These are phyloP conservation scores for Schizonepeta tenuifolia DNA, from an alignment of 257 asterid genomes.

Conservation along the genomic window DNA sequence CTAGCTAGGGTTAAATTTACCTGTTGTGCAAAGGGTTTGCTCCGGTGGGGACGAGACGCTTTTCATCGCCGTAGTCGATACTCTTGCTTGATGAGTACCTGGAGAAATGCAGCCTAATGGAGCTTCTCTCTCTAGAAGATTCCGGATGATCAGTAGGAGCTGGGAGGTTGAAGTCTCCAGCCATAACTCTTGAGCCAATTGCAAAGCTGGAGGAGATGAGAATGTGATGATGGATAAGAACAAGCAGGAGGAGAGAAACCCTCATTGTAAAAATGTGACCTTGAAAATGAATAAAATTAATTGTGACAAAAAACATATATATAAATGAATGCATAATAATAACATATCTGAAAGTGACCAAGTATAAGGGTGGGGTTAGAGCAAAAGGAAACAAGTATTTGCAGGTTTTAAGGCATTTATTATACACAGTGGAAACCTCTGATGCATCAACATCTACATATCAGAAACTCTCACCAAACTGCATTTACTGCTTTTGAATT, in stretches of 20 bases:
- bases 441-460: constrained; percentile 58
- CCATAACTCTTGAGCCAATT: constrained; percentile 25
- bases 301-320: background rate
- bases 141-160: background rate
- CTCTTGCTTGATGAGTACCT: constrained; percentile 39
- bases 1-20: constrained; percentile 33
- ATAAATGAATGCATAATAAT: background rate
- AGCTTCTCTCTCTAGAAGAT: constrained; percentile 27
- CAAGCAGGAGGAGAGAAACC: constrained; percentile 39
- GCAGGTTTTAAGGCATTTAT: constrained; percentile 42
- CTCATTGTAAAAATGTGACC: constrained; percentile 26
- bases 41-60: constrained; percentile 66
- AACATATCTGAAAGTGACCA: constrained; percentile 39
- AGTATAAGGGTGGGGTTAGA: constrained; percentile 16
- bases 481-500: constrained; percentile 47
- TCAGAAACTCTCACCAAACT: constrained; percentile 58
- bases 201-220: constrained; percentile 27
- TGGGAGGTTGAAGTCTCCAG: constrained; percentile 15
- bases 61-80: constrained; percentile 37
- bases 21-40: constrained; percentile 77
- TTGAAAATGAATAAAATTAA: background rate
- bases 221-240: constrained; percentile 48
- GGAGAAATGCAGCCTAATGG: constrained; percentile 50
- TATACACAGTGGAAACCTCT: constrained; percentile 41
- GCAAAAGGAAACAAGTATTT: constrained; percentile 38